phyloP scores from a whole-genome alignment of 169 alveolate genomes.

The Eimeria brunetti region DNA sequence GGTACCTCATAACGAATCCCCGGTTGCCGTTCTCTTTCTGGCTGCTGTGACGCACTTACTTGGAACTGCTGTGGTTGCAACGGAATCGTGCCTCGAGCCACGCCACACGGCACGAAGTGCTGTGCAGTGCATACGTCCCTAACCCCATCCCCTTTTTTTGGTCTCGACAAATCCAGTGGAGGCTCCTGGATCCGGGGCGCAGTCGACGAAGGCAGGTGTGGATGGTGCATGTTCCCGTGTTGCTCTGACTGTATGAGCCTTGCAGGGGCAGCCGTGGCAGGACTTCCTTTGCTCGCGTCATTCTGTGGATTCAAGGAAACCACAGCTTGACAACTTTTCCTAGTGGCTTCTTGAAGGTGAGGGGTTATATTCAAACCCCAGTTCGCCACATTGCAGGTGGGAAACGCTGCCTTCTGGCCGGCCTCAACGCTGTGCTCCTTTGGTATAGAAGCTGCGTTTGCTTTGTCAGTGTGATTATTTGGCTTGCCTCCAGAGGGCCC shows the following conservation, averaged over 20 bases:
- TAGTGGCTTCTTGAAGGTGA: not conserved
- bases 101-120: slow-evolving; percentile 9
- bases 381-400: not conserved
- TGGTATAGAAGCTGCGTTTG: not conserved
- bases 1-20: slow-evolving; percentile 4
- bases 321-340: not conserved
- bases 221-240: not conserved
- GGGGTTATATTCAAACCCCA: not conserved
- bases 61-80: not conserved
- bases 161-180: not conserved
- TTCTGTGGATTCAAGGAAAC: not conserved
- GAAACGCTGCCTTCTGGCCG: not conserved
- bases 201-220: slow-evolving; percentile 3
- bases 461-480: not conserved
- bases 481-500: not conserved
- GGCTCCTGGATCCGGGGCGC: not conserved
- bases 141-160: not conserved
- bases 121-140: not conserved
- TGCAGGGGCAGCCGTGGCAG: not conserved
- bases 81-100: slow-evolving; percentile 42
- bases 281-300: not conserved
- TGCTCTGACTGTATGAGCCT: not conserved
- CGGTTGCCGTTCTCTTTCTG: not conserved
- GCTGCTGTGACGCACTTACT: not conserved
- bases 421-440: not conserved